Conservation (phyloP, 257 asterid genomes). For the Solanum dulcamara region DNA sequence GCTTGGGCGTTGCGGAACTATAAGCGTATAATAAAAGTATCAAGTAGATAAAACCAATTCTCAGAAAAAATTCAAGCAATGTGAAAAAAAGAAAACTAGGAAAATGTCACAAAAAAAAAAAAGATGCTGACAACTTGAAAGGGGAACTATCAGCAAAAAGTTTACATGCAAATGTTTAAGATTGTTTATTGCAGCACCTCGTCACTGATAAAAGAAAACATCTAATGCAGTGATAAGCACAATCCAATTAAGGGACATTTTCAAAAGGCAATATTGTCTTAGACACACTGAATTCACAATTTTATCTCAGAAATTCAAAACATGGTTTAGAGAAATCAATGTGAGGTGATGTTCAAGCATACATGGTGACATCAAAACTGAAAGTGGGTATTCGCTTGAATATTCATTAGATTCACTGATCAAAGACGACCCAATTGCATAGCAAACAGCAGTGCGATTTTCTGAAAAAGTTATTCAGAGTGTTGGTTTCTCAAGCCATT, state of each 20-base stretch:
- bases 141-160: neutral
- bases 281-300: neutral
- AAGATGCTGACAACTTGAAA: neutral
- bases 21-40: neutral
- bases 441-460: neutral
- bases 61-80: neutral
- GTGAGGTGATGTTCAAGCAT: neutral
- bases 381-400: neutral
- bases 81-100: neutral
- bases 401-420: neutral
- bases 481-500: neutral
- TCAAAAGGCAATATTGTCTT: neutral
- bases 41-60: neutral
- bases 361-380: neutral
- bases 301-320: neutral
- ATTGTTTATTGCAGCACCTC: neutral
- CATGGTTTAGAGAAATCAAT: neutral
- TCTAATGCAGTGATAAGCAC: neutral
- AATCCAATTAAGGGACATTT: neutral
- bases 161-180: neutral
- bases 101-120: neutral
- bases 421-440: neutral
- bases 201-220: neutral
- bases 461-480: neutral
- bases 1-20: neutral